Evolutionary conservation across 345 rosid species (phyloP), one percentile per base, ranked within the genome.

Genomic region (Salix exigua): DNA sequence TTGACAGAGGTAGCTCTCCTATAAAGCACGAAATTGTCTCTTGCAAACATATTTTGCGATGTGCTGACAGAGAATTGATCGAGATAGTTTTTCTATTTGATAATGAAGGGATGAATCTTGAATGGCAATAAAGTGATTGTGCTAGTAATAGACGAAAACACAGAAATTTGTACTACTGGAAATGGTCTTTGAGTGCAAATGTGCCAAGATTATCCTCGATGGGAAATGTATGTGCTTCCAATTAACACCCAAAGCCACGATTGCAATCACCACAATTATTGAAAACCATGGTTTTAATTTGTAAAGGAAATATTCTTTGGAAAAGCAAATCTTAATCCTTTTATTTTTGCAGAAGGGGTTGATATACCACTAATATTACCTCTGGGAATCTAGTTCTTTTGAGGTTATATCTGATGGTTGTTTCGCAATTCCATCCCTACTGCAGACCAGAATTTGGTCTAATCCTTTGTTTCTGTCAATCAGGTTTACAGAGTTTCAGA

Each of bases 401-500:
- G 46, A 40, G 46, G 14, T 10, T 40, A 10, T 40, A 2, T 3
- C 13, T 40, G 46, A 40, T 40, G 46, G 46, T 10, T 40, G 46
- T 40, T 10, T 10, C 12, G 13, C 14, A 40, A 10, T 40, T 11
- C 14, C 46, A 40, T 11, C 13, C 0, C 46, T 40, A 40, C 46
- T 40, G 46, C 3, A 40, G 46, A 11, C 46, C 46, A 40, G 46
- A 40, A 42, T 42, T 10, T 42, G 46, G 46, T 42, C 14, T 58
- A 78, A 63, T 68, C 28, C 63, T 69, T 28, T 8, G 5, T 28
- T 73, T 72, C 77, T 77, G 55, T 38, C 60, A 13, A 77, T 74
- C 84, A 94, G 96, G 84, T 94, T 11, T 92, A 89, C 75, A 87
- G 94, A 86, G 93, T 93, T 81, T 91, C 92, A 37, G 93, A 90